Evolutionary conservation across 345 rosid species (phyloP).

Genomic region (Euclidium syriacum): DNA sequence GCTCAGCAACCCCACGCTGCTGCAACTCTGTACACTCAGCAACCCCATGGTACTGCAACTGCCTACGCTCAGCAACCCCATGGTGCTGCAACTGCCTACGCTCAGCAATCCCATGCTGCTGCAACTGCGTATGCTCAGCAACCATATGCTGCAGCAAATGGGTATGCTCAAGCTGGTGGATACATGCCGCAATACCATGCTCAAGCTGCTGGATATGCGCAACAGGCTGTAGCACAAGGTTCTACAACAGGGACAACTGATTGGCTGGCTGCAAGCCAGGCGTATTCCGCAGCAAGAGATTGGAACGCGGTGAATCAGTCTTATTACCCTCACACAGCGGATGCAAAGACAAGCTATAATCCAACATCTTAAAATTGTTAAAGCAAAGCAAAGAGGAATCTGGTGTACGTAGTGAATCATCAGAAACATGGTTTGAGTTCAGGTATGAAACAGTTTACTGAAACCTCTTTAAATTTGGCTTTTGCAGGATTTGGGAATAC

Average conservation of each 20-base stretch:
- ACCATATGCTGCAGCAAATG: neutral
- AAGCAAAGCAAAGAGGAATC: neutral
- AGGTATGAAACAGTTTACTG: conserved; percentile 3
- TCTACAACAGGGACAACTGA: conserved; percentile 6
- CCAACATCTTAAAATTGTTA: conserved; percentile 8
- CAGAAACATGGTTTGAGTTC: neutral
- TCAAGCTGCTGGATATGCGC: conserved; percentile 20
- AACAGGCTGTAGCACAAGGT: conserved; percentile 18
- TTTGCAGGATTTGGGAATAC: conserved; percentile 17
- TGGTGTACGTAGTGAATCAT: neutral
- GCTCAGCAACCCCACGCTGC: neutral
- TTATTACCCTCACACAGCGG: conserved; percentile 14
- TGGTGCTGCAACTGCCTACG: neutral
- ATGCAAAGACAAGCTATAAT: conserved; percentile 21
- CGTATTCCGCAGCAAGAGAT: conserved; percentile 22
- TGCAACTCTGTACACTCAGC: conserved; percentile 9
- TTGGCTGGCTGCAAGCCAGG: conserved; percentile 27
- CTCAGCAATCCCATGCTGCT: neutral
- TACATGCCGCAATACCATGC: conserved; percentile 4
- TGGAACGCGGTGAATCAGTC: conserved; percentile 24
- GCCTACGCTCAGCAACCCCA: conserved; percentile 11
- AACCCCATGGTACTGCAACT: neutral
- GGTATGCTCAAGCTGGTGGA: conserved; percentile 12
- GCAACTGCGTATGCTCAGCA: conserved; percentile 1
- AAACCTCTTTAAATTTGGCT: neutral